Evolutionary conservation across 441 rosid genomes (phyloP).

Genomic region (Eruca vesicaria): DNA sequence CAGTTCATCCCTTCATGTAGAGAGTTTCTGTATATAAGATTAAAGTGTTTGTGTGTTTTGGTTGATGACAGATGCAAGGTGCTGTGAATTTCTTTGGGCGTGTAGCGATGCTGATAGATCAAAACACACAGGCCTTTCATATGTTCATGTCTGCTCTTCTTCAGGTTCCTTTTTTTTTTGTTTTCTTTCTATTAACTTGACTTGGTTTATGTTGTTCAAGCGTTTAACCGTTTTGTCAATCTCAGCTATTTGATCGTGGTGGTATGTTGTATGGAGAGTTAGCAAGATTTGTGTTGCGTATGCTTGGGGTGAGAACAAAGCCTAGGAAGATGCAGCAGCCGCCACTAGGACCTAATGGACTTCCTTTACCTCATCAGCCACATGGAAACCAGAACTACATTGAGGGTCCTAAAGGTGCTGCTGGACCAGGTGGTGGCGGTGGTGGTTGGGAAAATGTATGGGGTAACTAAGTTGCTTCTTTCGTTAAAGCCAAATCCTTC

Average conservation of each 20-base stretch:
- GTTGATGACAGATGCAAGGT: conserved; percentile 81
- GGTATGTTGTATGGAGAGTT: conserved; percentile 90
- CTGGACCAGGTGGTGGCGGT: conserved; percentile 61
- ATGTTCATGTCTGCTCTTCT: conserved; percentile 97
- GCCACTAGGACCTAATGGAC: conserved; percentile 64
- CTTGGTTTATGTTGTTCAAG: too few species aligned
- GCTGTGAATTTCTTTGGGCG: conserved; percentile 91
- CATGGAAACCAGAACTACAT: conserved; percentile 55
- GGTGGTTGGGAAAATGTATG: conserved; percentile 94
- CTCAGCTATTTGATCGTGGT: conserved; percentile 88
- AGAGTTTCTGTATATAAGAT: neutral
- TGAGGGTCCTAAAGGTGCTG: conserved; percentile 73
- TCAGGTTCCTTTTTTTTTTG: conserved; percentile 51
- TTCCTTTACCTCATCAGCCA: conserved; percentile 58
- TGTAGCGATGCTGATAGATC: conserved; percentile 83
- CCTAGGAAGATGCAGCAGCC: conserved; percentile 64
- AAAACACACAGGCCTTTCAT: conserved; percentile 96
- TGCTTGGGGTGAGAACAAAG: conserved; percentile 78
- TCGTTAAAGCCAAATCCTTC: conserved; percentile 9
- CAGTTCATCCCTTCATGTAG: conserved; percentile 4
- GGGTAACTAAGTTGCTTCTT: conserved; percentile 47
- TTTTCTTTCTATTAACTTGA: neutral
- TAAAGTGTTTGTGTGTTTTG: conserved; percentile 10
- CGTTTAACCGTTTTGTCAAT: conserved; percentile 23
- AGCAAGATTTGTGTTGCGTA: conserved; percentile 86